Conservation (phyloP, 2,329 filamentous ascomycete genomes). For the Aspergillus puulaauensis region DNA sequence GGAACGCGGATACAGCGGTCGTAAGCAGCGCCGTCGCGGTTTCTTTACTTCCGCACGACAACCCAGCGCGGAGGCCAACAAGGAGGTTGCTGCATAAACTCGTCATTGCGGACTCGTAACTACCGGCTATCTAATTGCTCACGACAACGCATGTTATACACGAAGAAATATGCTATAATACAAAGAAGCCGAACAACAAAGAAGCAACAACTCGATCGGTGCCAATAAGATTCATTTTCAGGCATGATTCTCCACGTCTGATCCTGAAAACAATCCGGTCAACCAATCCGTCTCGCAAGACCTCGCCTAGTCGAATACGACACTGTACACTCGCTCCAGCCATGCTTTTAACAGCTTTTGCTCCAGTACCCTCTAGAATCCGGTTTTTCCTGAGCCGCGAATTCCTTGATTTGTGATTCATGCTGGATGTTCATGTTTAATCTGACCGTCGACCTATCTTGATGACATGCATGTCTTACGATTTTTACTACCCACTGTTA, state of each 20-base stretch:
- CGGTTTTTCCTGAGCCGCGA: neutral
- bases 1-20: conserved; percentile 36
- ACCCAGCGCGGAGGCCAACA: conserved; percentile 29
- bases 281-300: neutral
- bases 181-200: neutral
- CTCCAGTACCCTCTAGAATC: conserved; percentile 1
- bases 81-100: conserved; percentile 29
- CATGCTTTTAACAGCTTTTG: neutral
- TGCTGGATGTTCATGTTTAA: conserved; percentile 1
- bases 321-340: neutral
- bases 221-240: neutral
- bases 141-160: neutral
- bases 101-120: neutral
- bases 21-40: conserved; percentile 37
- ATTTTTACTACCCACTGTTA: conserved; percentile 8
- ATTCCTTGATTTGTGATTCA: neutral
- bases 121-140: neutral
- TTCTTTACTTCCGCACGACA: conserved; percentile 37
- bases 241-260: neutral
- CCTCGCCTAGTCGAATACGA: neutral
- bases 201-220: neutral
- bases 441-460: neutral
- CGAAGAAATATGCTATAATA: neutral
- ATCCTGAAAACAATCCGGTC: neutral
- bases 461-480: conserved; percentile 4